Evolutionary conservation across 352 stramenopile genomes (phyloP).

Genomic region (Globisporangium acanthophoron): DNA sequence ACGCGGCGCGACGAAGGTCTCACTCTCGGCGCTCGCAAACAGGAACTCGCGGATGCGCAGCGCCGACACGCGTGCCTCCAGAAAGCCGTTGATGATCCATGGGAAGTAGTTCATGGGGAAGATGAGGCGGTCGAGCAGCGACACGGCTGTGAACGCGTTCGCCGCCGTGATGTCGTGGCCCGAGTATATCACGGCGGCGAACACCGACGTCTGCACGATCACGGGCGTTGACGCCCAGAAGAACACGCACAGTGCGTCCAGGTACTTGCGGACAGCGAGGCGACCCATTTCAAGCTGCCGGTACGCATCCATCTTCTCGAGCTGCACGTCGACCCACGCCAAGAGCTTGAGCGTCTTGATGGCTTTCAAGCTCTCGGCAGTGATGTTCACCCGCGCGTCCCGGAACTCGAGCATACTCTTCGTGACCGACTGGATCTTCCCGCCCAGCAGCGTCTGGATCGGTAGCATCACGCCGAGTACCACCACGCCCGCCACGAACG

Average conservation of each 20-base stretch:
- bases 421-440: conserved; percentile 74
- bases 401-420: conserved; percentile 71
- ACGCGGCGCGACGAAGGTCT: conserved; percentile 4
- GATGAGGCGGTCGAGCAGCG: conserved; percentile 85
- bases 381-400: conserved; percentile 68
- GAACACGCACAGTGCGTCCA: conserved; percentile 88
- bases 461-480: conserved; percentile 81
- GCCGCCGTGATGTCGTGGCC: conserved; percentile 69
- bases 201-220: conserved; percentile 83
- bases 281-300: conserved; percentile 60
- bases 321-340: conserved; percentile 45
- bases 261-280: conserved; percentile 79
- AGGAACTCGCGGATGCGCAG: conserved; percentile 70
- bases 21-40: conserved; percentile 25
- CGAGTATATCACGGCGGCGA: conserved; percentile 65
- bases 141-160: conserved; percentile 80
- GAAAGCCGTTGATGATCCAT: conserved; percentile 89
- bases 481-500: conserved; percentile 75
- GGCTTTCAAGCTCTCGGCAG: conserved; percentile 55
- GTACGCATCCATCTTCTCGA: conserved; percentile 41
- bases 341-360: conserved; percentile 82
- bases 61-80: conserved; percentile 81
- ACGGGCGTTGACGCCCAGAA: conserved; percentile 89
- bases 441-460: conserved; percentile 71
- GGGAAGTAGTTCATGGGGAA: conserved; percentile 91